A percentile compares a stretch with the other conserved stretches of the same genome.
phyloP scores from a whole-genome alignment of 306 rosid genomes.

The Fragaria iinumae region DNA sequence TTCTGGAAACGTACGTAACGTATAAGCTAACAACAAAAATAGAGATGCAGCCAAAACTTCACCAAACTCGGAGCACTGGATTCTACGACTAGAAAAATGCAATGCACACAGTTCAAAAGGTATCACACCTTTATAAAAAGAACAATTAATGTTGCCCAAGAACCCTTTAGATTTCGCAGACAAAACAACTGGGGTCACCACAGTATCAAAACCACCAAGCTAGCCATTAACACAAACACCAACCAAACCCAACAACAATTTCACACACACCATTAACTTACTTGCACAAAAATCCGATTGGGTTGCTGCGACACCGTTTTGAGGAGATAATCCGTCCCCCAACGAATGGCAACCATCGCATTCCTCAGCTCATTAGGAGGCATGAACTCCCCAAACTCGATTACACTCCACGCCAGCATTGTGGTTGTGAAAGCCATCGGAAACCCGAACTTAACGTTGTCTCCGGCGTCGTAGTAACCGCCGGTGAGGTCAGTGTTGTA shows the following conservation, averaged over 20 bases:
- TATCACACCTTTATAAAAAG: neutral
- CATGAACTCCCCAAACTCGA: constrained; percentile 87
- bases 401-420: constrained; percentile 87
- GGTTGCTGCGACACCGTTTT: constrained; percentile 76
- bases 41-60: neutral
- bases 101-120: neutral
- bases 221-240: constrained; percentile 1
- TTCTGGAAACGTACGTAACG: neutral
- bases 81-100: neutral
- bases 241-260: constrained; percentile 8
- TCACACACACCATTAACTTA: neutral
- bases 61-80: constrained; percentile 1
- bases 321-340: constrained; percentile 85
- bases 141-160: neutral
- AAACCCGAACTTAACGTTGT: constrained; percentile 77
- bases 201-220: neutral
- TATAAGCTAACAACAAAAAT: neutral
- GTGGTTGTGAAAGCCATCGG: constrained; percentile 97
- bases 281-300: constrained; percentile 91
- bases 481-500: constrained; percentile 72
- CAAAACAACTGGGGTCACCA: neutral
- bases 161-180: neutral
- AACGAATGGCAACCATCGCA: constrained; percentile 65
- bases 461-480: constrained; percentile 97
- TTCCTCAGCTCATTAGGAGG: constrained; percentile 59